Evolutionary conservation across 352 stramenopile species (phyloP).

Genomic region (Aphanomyces cochlioides): DNA sequence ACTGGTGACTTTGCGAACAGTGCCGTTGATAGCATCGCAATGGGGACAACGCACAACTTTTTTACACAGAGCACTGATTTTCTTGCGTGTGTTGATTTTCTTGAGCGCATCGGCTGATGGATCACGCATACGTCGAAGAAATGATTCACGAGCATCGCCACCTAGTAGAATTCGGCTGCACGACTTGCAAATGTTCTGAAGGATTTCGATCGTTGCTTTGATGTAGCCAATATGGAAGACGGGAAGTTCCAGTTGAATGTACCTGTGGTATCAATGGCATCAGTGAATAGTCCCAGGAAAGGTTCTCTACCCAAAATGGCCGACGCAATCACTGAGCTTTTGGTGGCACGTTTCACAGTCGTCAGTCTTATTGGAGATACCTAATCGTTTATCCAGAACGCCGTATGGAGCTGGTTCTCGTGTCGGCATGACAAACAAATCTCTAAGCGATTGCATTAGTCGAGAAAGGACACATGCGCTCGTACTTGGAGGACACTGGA

Average conservation of each 20-base stretch:
- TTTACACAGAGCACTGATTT: conserved; percentile 96
- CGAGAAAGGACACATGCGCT: conserved; percentile 32
- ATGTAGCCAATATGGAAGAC: conserved; percentile 99
- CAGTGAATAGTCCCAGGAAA: too few relatives aligned
- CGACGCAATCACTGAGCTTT: conserved; percentile 96
- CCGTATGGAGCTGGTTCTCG: conserved; percentile 90
- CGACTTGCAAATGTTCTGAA: conserved; percentile 98
- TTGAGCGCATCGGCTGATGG: conserved; percentile 69
- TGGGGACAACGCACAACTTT: conserved; percentile 94
- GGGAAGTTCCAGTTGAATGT: conserved; percentile 85
- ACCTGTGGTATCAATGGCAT: not conserved
- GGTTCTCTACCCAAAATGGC: conserved; percentile 96
- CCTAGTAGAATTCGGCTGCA: conserved; percentile 94
- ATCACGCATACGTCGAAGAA: conserved; percentile 87
- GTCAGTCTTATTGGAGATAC: conserved; percentile 96
- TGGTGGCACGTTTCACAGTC: conserved; percentile 89
- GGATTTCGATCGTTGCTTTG: conserved; percentile 95
- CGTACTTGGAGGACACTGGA: conserved; percentile 84
- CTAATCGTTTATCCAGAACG: conserved; percentile 96
- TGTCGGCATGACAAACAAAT: conserved; percentile 96
- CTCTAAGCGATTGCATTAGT: conserved; percentile 46
- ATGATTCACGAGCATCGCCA: conserved; percentile 82
- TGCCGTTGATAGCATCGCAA: conserved; percentile 95
- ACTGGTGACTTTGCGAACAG: conserved; percentile 96
- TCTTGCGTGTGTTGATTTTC: conserved; percentile 87